Conservation (phyloP, 2,329 filamentous ascomycete species). For the Pseudophaeomoniella oleicola region DNA sequence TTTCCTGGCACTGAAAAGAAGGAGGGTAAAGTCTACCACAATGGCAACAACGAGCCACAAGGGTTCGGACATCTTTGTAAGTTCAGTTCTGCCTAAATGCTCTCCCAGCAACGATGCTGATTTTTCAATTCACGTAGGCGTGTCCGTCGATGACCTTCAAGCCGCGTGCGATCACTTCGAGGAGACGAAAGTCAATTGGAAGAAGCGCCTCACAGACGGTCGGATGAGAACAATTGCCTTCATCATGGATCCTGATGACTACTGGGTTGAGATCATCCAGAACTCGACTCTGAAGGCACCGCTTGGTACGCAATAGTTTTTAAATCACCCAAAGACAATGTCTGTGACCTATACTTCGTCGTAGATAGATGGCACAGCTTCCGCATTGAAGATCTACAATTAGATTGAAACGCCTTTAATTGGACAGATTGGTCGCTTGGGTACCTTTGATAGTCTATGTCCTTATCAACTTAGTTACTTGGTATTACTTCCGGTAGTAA, state of each 20-base stretch:
- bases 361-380: too few relatives aligned
- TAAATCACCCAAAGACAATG: too few relatives aligned
- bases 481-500: too few relatives aligned
- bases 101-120: slow-evolving; percentile 2
- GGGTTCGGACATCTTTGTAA: slow-evolving; percentile 88
- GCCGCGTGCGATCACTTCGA: slow-evolving; percentile 80
- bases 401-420: too few relatives aligned
- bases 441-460: too few relatives aligned
- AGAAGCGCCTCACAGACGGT: slow-evolving; percentile 89
- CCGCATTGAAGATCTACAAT: too few relatives aligned
- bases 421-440: too few relatives aligned
- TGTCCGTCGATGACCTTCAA: slow-evolving; percentile 78
- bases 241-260: slow-evolving; percentile 72
- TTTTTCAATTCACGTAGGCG: slow-evolving; percentile 28
- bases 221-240: slow-evolving; percentile 61
- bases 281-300: slow-evolving; percentile 50
- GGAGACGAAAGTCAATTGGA: slow-evolving; percentile 68
- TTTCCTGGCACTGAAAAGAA: slow-evolving; percentile 60
- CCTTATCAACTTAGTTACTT: too few relatives aligned
- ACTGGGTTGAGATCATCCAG: slow-evolving; percentile 65
- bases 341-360: too few relatives aligned
- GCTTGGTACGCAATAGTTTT: neutral
- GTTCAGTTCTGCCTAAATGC: too few relatives aligned
- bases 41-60: slow-evolving; percentile 81
- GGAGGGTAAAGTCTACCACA: slow-evolving; percentile 76